Base-by-base conservation (phyloP, 139 green algal species). In the Bryopsis sp. region DNA sequence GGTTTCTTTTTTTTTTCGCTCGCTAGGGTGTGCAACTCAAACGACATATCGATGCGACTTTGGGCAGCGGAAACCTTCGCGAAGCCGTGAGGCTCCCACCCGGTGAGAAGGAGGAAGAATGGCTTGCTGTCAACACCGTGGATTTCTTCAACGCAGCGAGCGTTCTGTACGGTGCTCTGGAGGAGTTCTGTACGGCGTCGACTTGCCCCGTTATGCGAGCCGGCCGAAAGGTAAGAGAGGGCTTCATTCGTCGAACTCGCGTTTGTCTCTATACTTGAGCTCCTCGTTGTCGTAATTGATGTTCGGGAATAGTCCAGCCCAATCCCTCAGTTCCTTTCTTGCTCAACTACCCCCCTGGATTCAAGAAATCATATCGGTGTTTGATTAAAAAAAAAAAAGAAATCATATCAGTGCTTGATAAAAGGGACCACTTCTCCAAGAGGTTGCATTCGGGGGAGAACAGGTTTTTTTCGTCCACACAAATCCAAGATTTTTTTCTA, bases 141-240 rank as follows among this genome's bases (percentile, higher is more conserved):
- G 88, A 97, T 76, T 99, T 99, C 64, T 99, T 94, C 85, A 99
- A 99, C 67, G 90, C 96, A 2, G 77, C 96, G 58, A 93, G 80
- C 54, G 73, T 99, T n/a, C 75, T 99, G 32, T 97, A 96, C 72
- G 73, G 73, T 36, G 95, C 90, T 2, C 76, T 99, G 47, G 83
- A 84, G 24, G 94, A 97, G 73, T 96, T 96, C 59, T 99, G 94
- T 81, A 96, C 92, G 15, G 70, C 85, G 0, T 64, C 82, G 33
- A 81, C 81, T 24, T 99, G 94, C 82, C 89, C 94, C 4, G 86
- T 91, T 36, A 99, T 99, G 94, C 90, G 76, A 34, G 94, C 94
- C 6, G 91, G 94, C 1, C 82, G 85, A 31, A 97, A 95, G 86
- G 84, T 89, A 63, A 6, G 64, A 6, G 36, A 7, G 22, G 32